phyloP scores from a whole-genome alignment of 2,329 filamentous ascomycete genomes.

The Fusarium sp. region DNA sequence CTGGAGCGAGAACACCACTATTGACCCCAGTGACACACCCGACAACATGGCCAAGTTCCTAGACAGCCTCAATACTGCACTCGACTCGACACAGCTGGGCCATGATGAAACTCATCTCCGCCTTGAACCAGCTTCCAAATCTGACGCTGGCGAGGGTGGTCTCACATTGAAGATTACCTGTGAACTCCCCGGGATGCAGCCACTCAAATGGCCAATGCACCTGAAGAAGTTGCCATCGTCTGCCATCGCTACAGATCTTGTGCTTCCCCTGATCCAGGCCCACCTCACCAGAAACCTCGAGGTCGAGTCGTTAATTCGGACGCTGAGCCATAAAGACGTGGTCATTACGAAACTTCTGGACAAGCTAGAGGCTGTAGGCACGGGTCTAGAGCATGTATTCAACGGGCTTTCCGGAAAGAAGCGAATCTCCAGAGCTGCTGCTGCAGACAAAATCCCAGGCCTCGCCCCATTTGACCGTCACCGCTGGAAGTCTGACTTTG shows the following conservation, averaged over 20 bases:
- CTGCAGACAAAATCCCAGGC: slow-evolving; percentile 63
- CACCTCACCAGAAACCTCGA: slow-evolving; percentile 56
- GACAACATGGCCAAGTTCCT: slow-evolving; percentile 77
- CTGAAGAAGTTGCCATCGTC: slow-evolving; percentile 60
- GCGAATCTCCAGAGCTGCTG: slow-evolving; percentile 56
- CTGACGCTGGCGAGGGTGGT: slow-evolving; percentile 54
- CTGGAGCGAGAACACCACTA: slow-evolving; percentile 72
- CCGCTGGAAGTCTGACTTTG: slow-evolving; percentile 52
- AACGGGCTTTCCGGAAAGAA: slow-evolving; percentile 61
- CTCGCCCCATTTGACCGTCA: slow-evolving; percentile 60
- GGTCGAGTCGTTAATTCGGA: slow-evolving; percentile 55
- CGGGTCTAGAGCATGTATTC: slow-evolving; percentile 66
- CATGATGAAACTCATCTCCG: slow-evolving; percentile 59
- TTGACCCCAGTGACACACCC: slow-evolving; percentile 77
- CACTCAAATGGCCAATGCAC: slow-evolving; percentile 74
- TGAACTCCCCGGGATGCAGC: slow-evolving; percentile 71
- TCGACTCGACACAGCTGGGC: slow-evolving; percentile 59
- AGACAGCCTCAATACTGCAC: slow-evolving; percentile 66
- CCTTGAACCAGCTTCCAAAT: slow-evolving; percentile 50
- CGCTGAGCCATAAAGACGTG: slow-evolving; percentile 63
- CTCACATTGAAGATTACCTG: slow-evolving; percentile 67
- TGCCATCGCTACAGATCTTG: slow-evolving; percentile 59
- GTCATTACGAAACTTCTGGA: slow-evolving; percentile 64
- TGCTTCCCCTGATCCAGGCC: slow-evolving; percentile 63
- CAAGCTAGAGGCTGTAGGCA: slow-evolving; percentile 65